Evolutionary conservation across 1,284 basidiomycete species (phyloP), one percentile per base, ranked within the genome.

Genomic region (Lentinula novae-zelandiae): DNA sequence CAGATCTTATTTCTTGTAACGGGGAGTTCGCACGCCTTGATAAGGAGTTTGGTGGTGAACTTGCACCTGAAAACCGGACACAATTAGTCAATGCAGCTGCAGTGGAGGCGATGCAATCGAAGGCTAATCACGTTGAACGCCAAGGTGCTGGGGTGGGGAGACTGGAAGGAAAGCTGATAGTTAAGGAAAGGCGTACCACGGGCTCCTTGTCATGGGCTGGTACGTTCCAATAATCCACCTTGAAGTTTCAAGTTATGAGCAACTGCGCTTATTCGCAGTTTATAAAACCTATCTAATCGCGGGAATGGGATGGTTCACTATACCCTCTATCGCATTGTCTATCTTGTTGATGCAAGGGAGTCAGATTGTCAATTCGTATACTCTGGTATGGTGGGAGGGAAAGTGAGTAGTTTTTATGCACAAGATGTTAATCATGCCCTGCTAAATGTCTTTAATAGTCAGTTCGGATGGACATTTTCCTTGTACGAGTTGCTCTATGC

Each of bases 401-500:
- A 80, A 89, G 80, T 83, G 63, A 61, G 82, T 76, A 27, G 61
- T 20, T 22, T 5, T 9, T 22, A 15, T 12, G 17, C 20, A 53
- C 12, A 7, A 36, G 27, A 27, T 4, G 27, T 27, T 4, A 27
- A 27, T 3, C 3, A 27, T 27, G 27, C 27, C 27, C 27, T 27
- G 27, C 27, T 27, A 27, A 27, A 27, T 5, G 20, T 49, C 27
- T 13, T 40, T 7, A 48, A 38, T 57, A 27, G 84, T 65, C 71
- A 75, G 0, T 86, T 80, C 67, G 52, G 81, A 56, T 71, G 72
- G 9, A 71, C 81, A 0, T 81, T 80, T 66, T 81, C 80, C 2
- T 83, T 89, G 67, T 92, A 93, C 71, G 87, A 91, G 72, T 83
- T 79, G 9, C 71, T 93, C 22, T 93, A 93, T 67, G 89, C 86